Evolutionary conservation across 768 basidiomycete genomes (phyloP).

Genomic region (Mycena polygramma): DNA sequence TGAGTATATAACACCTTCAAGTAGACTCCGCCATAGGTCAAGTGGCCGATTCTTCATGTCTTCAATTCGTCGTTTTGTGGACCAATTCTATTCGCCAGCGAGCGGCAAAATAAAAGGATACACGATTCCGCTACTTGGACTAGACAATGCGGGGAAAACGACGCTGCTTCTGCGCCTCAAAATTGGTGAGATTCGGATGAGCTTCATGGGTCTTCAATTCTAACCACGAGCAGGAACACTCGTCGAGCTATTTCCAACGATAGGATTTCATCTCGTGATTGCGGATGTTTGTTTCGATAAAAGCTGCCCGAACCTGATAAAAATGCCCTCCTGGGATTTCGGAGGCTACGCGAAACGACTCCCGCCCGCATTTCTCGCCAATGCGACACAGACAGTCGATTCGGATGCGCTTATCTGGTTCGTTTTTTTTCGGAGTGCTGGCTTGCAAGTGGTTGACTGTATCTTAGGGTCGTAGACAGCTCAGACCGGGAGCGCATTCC

Average conservation of each 20-base stretch:
- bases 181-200: constrained; percentile 33
- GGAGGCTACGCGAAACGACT: constrained; percentile 67
- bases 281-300: constrained; percentile 47
- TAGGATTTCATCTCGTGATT: constrained; percentile 73
- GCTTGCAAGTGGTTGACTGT: not conserved
- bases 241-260: constrained; percentile 54
- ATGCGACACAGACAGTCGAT: constrained; percentile 32
- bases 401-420: constrained; percentile 71
- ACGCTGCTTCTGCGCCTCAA: constrained; percentile 61
- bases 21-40: too few species aligned
- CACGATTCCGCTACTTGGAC: constrained; percentile 49
- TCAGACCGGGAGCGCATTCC: constrained; percentile 61
- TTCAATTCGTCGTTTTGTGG: constrained; percentile 45
- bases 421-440: not conserved
- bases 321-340: constrained; percentile 73
- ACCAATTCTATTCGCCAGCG: constrained; percentile 43
- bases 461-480: constrained; percentile 66
- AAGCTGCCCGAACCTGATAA: constrained; percentile 49
- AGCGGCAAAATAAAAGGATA: constrained; percentile 11
- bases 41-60: not conserved
- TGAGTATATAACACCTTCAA: constrained; percentile 5
- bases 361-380: constrained; percentile 49
- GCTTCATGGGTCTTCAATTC: not conserved
- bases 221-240: constrained; percentile 43
- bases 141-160: constrained; percentile 59